These are phyloP conservation scores for Abrus precatorius DNA, from an alignment of 306 rosid genomes.

Conservation along the genomic window DNA sequence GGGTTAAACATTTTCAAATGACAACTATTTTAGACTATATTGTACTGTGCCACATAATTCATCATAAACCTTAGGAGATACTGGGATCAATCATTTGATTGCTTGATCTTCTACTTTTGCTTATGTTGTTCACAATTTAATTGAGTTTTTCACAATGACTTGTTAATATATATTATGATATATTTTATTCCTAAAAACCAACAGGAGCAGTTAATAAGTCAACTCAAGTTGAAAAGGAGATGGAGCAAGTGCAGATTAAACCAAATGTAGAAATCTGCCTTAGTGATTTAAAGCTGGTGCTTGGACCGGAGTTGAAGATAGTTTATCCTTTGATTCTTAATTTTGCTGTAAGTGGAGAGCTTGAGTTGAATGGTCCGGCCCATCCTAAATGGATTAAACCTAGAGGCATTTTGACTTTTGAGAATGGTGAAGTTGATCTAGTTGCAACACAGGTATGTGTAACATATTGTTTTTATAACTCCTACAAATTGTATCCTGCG, in stretches of 20 bases:
- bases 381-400: slow-evolving; percentile 91
- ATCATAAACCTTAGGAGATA: slow-evolving; percentile 9
- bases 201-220: slow-evolving; percentile 65
- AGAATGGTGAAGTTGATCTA: slow-evolving; percentile 94
- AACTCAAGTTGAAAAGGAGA: slow-evolving; percentile 68
- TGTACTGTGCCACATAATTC: background rate
- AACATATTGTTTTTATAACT: slow-evolving; percentile 24
- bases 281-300: slow-evolving; percentile 84
- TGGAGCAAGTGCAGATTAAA: slow-evolving; percentile 72
- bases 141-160: background rate
- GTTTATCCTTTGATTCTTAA: slow-evolving; percentile 93
- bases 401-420: slow-evolving; percentile 86
- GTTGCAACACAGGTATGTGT: slow-evolving; percentile 91
- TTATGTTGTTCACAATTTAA: background rate
- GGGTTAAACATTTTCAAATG: background rate
- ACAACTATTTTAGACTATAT: background rate
- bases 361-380: slow-evolving; percentile 87
- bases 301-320: slow-evolving; percentile 94
- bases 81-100: slow-evolving; percentile 17
- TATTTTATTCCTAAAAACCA: slow-evolving; percentile 28
- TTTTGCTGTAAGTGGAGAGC: slow-evolving; percentile 91
- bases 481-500: background rate
- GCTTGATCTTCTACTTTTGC: slow-evolving; percentile 36
- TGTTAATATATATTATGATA: slow-evolving; percentile 25
- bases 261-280: slow-evolving; percentile 80